Base-by-base conservation (phyloP, 2,329 filamentous ascomycete species). In the Fusarium bactridioides region DNA sequence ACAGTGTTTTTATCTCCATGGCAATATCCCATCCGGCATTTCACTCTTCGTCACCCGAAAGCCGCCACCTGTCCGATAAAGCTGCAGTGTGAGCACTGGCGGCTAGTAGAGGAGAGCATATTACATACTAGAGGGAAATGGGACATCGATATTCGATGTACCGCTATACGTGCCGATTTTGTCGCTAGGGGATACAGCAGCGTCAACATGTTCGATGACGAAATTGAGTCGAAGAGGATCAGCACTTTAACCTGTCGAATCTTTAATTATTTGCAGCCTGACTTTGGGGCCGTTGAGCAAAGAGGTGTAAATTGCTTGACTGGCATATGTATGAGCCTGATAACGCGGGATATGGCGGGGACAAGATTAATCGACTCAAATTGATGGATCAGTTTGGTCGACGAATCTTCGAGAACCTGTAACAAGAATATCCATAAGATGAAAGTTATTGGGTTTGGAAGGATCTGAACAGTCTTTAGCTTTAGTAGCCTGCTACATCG, bases 401-500 rank as follows among this genome's bases (percentile, higher is more conserved):
- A 9, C 48, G 18, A 16, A 9, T 37, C 11, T 53, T 53, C 23
- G 31, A 53, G 2, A 11, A 21, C 5, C 18, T 12, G 3, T 12
- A 25, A 4, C 12, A 51, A 5, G 11, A 7, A 8, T 25, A 21
- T 51, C 18, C 4, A 0, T 35, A 7, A 23, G 25, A n/a, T n/a
- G n/a, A n/a, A n/a, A n/a, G n/a, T n/a, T n/a, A n/a, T n/a, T n/a
- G n/a, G n/a, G n/a, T n/a, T n/a, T n/a, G n/a, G n/a, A n/a, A n/a
- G n/a, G n/a, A n/a, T n/a, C n/a, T 27, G 2, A 12, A 37, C 12
- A 27, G 3, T 12, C 1, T 7, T 16, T 2, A 16, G 18, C 7
- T 9, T 25, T n/a, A 18, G 10, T 7, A 21, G 12, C 13, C 7
- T n/a, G 2, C 10, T 5, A n/a, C 10, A 0, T 10, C 0, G 5